These are phyloP conservation scores for Lichtheimia ramosa DNA, from an alignment of 371 early-diverging fungal genomes.

Conservation along the genomic window DNA sequence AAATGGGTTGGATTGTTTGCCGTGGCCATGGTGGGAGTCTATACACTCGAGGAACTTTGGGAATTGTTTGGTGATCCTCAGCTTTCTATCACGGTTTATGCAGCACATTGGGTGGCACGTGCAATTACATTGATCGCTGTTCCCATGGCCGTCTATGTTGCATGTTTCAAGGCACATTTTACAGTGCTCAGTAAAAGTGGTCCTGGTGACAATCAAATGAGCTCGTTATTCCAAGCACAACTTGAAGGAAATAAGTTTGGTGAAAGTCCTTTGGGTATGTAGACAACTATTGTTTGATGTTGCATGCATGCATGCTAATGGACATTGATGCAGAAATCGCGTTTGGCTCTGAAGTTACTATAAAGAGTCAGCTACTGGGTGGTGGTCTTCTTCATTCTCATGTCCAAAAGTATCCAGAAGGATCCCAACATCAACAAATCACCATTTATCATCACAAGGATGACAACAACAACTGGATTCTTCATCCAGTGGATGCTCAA, in stretches of 20 bases:
- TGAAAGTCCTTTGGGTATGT: constrained; percentile 77
- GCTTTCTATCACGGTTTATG: constrained; percentile 69
- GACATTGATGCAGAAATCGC: constrained; percentile 70
- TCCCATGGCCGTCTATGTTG: constrained; percentile 87
- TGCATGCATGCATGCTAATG: not conserved
- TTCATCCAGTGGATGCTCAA: constrained; percentile 26
- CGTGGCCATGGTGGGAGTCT: constrained; percentile 92
- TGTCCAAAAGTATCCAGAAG: constrained; percentile 84
- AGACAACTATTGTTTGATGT: not conserved
- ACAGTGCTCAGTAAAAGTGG: constrained; percentile 84
- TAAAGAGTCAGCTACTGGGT: constrained; percentile 86
- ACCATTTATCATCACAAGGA: constrained; percentile 92
- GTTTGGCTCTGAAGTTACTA: constrained; percentile 89
- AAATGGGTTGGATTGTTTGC: constrained; percentile 99
- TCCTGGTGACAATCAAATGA: constrained; percentile 96
- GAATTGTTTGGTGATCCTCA: constrained; percentile 83
- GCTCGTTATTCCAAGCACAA: constrained; percentile 94
- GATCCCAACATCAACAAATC: constrained; percentile 48
- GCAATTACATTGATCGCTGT: constrained; percentile 80
- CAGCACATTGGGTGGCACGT: constrained; percentile 79
- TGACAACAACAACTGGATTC: constrained; percentile 93
- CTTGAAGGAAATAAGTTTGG: constrained; percentile 81
- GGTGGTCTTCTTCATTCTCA: constrained; percentile 98
- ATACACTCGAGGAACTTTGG: constrained; percentile 95
- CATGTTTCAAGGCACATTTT: constrained; percentile 92